These are phyloP conservation scores for Sugiyamaella chiloensis DNA, from an alignment of 805 yeast species.

Conservation along the genomic window DNA sequence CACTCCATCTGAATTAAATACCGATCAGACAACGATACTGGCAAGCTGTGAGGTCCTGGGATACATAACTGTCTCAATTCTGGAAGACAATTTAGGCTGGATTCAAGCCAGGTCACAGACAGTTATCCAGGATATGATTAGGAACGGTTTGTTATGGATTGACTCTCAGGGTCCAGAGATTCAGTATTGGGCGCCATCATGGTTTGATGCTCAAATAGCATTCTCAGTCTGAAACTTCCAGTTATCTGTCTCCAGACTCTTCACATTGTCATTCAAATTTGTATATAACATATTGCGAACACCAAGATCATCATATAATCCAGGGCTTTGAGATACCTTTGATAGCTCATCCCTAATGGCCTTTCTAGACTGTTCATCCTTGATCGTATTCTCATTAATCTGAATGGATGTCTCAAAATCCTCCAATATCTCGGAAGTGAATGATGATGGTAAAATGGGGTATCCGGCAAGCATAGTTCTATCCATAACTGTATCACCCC, in stretches of 20 bases:
- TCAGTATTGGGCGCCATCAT: conserved; percentile 38
- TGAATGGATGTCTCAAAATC: not conserved
- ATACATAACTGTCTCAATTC: conserved; percentile 57
- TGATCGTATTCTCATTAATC: not conserved
- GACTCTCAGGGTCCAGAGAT: conserved; percentile 45
- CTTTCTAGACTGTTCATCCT: not conserved
- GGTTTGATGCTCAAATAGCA: conserved; percentile 24
- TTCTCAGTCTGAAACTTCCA: conserved; percentile 1
- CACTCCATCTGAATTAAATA: conserved; percentile 59
- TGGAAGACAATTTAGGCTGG: conserved; percentile 80
- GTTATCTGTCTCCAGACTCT: not conserved
- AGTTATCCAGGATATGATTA: conserved; percentile 73
- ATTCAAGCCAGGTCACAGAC: conserved; percentile 54
- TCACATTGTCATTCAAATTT: not conserved
- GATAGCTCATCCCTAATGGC: not conserved
- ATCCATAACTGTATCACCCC: not conserved
- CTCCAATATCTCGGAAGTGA: not conserved
- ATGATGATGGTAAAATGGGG: conserved; percentile 1
- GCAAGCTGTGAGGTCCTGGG: conserved; percentile 79
- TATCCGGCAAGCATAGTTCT: not conserved
- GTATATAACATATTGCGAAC: not conserved
- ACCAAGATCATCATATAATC: not conserved
- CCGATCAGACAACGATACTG: conserved; percentile 67
- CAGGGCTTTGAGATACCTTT: not conserved
- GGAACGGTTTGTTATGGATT: conserved; percentile 82